Base-by-base conservation (phyloP, 306 rosid species). In the Dryas drummondii region DNA sequence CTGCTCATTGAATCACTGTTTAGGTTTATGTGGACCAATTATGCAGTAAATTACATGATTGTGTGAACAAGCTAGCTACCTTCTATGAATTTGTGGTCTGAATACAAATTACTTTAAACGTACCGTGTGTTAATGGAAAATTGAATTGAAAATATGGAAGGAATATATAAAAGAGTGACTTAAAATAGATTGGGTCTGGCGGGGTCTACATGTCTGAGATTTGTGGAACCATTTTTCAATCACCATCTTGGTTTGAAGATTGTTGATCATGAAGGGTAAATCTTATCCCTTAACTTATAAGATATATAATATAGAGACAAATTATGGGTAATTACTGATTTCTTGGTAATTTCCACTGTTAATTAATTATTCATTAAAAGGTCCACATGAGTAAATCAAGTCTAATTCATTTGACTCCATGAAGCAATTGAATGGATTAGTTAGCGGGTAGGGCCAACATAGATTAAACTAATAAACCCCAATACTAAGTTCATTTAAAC, bases 181-280 rank as follows among this genome's bases (percentile, higher is more conserved):
- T 70, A n/a, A 66, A 79, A 74, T 66, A 72, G 76, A 26, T 47
- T 74, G 17, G 49, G 61, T 32, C 37, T 32, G 37, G 3, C 2
- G 48, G 88, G 87, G 79, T 76, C 91, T 76, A 73, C 81, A 61
- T 87, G 91, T 84, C 82, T 81, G 73, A 54, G 56, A 73, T 75
- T 79, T 58, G 70, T 49, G 66, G 79, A 80, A 78, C 87, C 83
- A 44, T 70, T 76, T 80, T 79, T 91, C 93, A 81, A 84, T 84
- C 80, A 64, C 59, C 72, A 52, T 72, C 63, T 81, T 81, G 78
- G 73, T 73, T 75, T 73, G 62, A 51, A 76, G 67, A 57, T 70
- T 16, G 71, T 67, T 80, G 51, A 69, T 72, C 54, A 81, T 68
- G 78, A 81, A 79, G 71, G 73, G 71, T 73, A 73, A 83, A 88